Evolutionary conservation across 2,329 filamentous ascomycete species (phyloP), one percentile per base, ranked within the genome.

Genomic region (Talaromyces marneffei): DNA sequence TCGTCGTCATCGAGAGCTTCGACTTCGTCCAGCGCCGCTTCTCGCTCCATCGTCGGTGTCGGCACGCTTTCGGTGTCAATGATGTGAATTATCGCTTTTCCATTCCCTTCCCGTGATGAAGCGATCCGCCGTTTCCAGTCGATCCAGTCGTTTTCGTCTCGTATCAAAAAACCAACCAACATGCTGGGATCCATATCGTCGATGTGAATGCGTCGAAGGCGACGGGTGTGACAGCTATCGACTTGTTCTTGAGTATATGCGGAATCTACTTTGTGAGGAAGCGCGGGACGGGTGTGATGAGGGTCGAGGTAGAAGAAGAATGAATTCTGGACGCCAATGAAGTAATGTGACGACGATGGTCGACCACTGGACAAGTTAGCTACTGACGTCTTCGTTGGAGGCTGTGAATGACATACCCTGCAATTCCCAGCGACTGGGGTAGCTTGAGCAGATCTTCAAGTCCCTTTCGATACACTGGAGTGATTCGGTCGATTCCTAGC

Each of bases 181-280:
- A 99, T 99, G 70, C 92, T 97, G 0, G 94, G 94, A 69, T 99
- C 94, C 90, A 99, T 94, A 71, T 97, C 92, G 62, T 87, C 86
- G 54, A 99, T 83, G 67, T 94, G 88, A 31, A 99, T 82, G 60
- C 89, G 85, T 39, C 93, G 86, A 18, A 99, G 78, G 53, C 93
- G 87, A 56, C 90, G 85, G 0, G 92, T 97, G 72, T 99, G 93
- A 70, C 91, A 97, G 0, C 89, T 89, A 60, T 88, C 84, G 16
- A 96, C 73, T 62, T 97, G 92, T 67, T 90, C 88, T 7, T 79
- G 70, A 0, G 86, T 86, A 69, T 92, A 74, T 0, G 80, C 72
- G 53, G 86, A 74, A 29, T 81, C 73, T 2, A 50, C 12, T 64
- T 84, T 83, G 65, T 87, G 88, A 0, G 88, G 85, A 2, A 97